phyloP scores from a whole-genome alignment of 2,329 filamentous ascomycete genomes.

The Hypomyces perniciosus region DNA sequence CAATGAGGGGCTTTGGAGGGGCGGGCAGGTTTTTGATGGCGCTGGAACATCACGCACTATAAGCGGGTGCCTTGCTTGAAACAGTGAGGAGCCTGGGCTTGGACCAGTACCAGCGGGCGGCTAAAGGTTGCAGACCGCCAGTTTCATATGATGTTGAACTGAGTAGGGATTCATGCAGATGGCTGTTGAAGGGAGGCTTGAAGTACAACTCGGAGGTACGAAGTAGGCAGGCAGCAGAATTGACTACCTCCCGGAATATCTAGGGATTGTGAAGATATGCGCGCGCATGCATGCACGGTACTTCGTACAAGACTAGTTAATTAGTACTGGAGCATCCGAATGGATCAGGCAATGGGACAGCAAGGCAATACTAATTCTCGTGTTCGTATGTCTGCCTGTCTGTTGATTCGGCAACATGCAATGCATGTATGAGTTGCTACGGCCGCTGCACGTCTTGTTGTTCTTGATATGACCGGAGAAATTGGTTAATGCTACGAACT shows the following conservation, averaged over 20 bases:
- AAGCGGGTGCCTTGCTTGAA: conserved; percentile 6
- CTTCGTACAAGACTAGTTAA: background rate
- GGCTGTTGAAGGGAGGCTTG: background rate
- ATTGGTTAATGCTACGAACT: no score
- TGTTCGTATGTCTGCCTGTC: no score
- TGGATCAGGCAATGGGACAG: no score
- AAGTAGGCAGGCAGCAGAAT: no score
- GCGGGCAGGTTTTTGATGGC: background rate
- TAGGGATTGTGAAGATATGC: no score
- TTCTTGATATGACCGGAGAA: no score
- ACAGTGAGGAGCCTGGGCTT: conserved; percentile 3
- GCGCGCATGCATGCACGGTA: no score
- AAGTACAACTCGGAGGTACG: no score
- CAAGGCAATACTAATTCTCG: no score
- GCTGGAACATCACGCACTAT: background rate
- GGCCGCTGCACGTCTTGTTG: no score
- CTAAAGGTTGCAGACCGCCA: conserved; percentile 7
- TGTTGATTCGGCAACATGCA: background rate
- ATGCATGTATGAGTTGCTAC: background rate
- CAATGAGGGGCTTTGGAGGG: background rate
- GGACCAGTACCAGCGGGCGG: background rate
- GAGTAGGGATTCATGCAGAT: no score
- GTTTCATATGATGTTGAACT: background rate
- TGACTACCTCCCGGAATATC: no score
- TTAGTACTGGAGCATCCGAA: background rate